These are phyloP conservation scores for Blastocystis sp. DNA, from an alignment of 352 stramenopile species.

Conservation along the genomic window DNA sequence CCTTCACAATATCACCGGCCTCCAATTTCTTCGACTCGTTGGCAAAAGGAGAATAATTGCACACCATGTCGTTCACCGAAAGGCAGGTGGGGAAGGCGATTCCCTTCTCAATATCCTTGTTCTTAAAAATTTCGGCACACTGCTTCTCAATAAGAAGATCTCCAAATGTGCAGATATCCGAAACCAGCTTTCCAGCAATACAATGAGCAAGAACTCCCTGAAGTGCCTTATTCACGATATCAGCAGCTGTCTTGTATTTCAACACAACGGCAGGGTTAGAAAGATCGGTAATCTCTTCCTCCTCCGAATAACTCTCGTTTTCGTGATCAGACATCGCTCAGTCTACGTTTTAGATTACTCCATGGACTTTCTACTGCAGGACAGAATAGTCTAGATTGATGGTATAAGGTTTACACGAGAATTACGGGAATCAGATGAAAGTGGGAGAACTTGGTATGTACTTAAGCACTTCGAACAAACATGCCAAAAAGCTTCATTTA, in stretches of 20 bases:
- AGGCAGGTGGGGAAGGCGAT: conserved; percentile 97
- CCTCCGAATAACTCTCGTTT: conserved; percentile 69
- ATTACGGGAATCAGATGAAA: not conserved
- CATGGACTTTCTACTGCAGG: too few species aligned
- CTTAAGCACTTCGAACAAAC: conserved; percentile 30
- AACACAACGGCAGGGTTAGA: conserved; percentile 82
- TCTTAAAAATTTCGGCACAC: conserved; percentile 86
- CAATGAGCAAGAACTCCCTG: conserved; percentile 83
- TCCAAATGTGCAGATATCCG: conserved; percentile 68
- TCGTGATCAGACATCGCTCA: conserved; percentile 69
- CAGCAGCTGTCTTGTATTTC: conserved; percentile 93
- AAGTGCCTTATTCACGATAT: conserved; percentile 94
- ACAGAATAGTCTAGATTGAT: too few species aligned
- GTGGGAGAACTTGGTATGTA: not conserved
- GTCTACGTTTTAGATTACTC: not conserved
- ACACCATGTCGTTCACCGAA: conserved; percentile 95
- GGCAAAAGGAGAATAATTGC: conserved; percentile 89
- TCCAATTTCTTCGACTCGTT: conserved; percentile 78
- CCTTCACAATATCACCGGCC: conserved; percentile 81
- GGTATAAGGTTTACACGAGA: too few species aligned
- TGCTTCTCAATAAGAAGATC: conserved; percentile 73
- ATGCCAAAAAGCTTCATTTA: too few species aligned
- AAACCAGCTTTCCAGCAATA: conserved; percentile 42
- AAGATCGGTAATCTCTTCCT: conserved; percentile 75
- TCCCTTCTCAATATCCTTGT: conserved; percentile 91